These are phyloP conservation scores for Corylus heterophylla DNA, from an alignment of 306 rosid species.

Conservation along the genomic window DNA sequence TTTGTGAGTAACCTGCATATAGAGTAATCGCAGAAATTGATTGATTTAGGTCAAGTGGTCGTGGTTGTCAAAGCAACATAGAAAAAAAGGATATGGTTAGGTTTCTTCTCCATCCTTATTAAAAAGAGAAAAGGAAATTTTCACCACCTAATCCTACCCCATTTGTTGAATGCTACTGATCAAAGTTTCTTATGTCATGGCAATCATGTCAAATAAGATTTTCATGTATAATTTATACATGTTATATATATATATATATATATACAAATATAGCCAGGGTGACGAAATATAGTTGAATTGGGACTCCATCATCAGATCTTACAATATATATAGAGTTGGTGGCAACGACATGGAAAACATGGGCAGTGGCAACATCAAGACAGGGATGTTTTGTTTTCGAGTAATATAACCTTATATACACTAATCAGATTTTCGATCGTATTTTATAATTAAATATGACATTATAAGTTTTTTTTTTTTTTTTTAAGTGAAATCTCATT, in stretches of 20 bases:
- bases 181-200: conserved; percentile 53
- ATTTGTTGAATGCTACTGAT: conserved; percentile 37
- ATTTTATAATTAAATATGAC: background rate
- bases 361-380: conserved; percentile 6
- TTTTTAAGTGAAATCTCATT: no score
- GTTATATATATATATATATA: background rate
- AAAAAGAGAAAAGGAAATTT: conserved; percentile 28
- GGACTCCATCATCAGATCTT: background rate
- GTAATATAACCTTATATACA: background rate
- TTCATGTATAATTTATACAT: conserved; percentile 22
- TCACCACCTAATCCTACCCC: conserved; percentile 72
- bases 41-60: conserved; percentile 44
- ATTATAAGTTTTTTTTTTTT: background rate
- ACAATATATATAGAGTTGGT: conserved; percentile 7
- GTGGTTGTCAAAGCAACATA: conserved; percentile 50
- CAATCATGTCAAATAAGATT: conserved; percentile 41
- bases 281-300: conserved; percentile 15
- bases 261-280: background rate
- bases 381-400: background rate
- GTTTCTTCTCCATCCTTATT: conserved; percentile 44
- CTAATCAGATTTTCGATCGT: background rate
- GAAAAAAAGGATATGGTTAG: conserved; percentile 61
- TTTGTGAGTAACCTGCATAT: conserved; percentile 39
- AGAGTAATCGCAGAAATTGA: conserved; percentile 22
- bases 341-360: conserved; percentile 14